Base-by-base conservation (phyloP, 331 rosid species). In the Quercus phellos region DNA sequence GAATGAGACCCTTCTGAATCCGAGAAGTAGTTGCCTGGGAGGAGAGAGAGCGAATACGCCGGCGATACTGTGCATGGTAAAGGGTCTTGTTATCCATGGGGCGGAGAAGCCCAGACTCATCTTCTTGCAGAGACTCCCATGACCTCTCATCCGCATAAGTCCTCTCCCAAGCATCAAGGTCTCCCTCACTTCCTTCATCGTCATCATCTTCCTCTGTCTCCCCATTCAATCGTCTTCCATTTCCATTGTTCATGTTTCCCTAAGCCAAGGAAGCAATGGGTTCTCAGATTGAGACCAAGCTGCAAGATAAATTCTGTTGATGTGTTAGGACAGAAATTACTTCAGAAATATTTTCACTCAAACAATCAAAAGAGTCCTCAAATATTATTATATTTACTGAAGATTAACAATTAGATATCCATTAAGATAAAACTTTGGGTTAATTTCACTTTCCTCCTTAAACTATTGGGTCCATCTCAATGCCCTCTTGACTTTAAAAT, bases 1-100 rank as follows among this genome's bases (percentile, higher is more conserved):
- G 97, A 80, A 94, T 94, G 68, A 94, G 97, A 51, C 99, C 99
- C 92, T 94, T 94, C 69, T 94, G 99, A 74, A 94, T 91, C 32
- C 98, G 96, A 51, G 88, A 82, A 71, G 94, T 80, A 18, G 90
- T 84, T 51, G 95, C 89, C 6, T 79, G 75, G 10, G 90, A 54
- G 46, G 92, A 86, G 50, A 90, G 94, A 69, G 88, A 81, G 2
- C 97, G 97, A 60, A 92, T 94, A 26, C 97, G 96, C 68, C 97
- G 86, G 55, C 99, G 94, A 77, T 94, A 94, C 69, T 92, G 99
- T 3, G 99, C 90, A 80, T 92, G 97, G 56, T 88, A 83, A 66
- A 92, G 80, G 82, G 89, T 85, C 12, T 84, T 90, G 74, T 82
- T 90, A 72, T 94, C 97, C 54, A 94, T 84, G 46, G 99, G 97